These are phyloP conservation scores for Leavenworthia alabamica DNA, from an alignment of 345 rosid genomes.

Conservation along the genomic window DNA sequence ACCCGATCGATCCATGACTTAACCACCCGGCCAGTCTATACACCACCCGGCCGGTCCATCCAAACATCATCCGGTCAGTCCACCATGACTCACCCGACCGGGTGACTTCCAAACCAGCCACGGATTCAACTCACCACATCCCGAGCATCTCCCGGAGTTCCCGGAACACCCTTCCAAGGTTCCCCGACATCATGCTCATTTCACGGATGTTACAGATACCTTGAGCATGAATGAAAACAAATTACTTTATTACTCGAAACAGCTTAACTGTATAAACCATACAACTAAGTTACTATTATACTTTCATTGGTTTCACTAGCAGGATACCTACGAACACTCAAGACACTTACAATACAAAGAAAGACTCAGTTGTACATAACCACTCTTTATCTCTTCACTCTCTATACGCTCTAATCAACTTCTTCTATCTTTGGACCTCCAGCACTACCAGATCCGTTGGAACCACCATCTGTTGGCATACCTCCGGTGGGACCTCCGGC, in stretches of 20 bases:
- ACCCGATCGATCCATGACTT: too few species aligned
- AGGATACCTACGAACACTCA: neutral
- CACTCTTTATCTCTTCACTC: neutral
- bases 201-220: too few species aligned
- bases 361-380: neutral
- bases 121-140: too few species aligned
- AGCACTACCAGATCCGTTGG: conserved; percentile 17
- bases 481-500: conserved; percentile 14
- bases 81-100: too few species aligned
- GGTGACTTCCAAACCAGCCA: too few species aligned
- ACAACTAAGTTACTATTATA: neutral
- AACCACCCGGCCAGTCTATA: too few species aligned
- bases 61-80: too few species aligned
- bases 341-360: neutral
- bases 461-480: conserved; percentile 16
- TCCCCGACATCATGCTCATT: too few species aligned
- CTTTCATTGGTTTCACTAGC: neutral
- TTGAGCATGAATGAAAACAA: neutral
- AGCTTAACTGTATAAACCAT: neutral
- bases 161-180: too few species aligned
- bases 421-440: conserved; percentile 51
- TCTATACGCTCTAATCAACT: conserved; percentile 28
- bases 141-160: too few species aligned
- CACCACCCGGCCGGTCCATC: too few species aligned
- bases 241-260: neutral